phyloP scores from a whole-genome alignment of 108 stramenopile genomes.

The Phaeodactylum tricornutum region DNA sequence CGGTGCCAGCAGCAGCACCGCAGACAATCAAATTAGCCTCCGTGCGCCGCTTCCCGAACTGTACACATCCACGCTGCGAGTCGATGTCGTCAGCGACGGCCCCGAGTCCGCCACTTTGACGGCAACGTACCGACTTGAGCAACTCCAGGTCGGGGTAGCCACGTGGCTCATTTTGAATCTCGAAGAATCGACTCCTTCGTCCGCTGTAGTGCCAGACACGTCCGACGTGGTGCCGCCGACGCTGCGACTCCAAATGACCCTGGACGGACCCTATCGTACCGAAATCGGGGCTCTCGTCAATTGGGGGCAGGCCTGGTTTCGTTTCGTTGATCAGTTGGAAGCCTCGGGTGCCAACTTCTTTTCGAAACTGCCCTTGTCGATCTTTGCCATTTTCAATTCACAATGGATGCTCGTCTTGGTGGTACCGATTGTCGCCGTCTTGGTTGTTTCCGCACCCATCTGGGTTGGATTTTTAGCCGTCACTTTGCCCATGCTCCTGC shows the following conservation, averaged over 20 bases:
- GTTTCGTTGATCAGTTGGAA: conserved; percentile 39
- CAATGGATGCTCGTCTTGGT: conserved; percentile 44
- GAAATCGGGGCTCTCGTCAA: conserved; percentile 56
- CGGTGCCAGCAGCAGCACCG: not conserved
- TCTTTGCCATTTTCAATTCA: conserved; percentile 12
- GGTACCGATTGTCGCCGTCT: conserved; percentile 40
- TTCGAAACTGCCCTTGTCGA: conserved; percentile 11
- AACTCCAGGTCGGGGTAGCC: conserved; percentile 43
- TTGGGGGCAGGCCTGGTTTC: conserved; percentile 49
- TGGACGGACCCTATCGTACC: conserved; percentile 63
- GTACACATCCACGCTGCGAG: conserved; percentile 28
- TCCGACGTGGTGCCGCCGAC: conserved; percentile 41
- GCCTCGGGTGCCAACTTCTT: too few species aligned
- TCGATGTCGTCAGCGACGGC: conserved; percentile 33
- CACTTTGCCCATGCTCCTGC: conserved; percentile 69
- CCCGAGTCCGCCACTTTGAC: conserved; percentile 1
- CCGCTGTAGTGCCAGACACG: not conserved
- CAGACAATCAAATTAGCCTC: conserved; percentile 15
- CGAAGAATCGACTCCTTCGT: not conserved
- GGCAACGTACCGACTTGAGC: conserved; percentile 12
- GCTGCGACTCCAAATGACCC: conserved; percentile 50
- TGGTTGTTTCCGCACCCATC: conserved; percentile 43
- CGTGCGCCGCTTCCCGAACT: conserved; percentile 33
- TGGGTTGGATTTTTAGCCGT: conserved; percentile 38
- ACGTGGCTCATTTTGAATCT: conserved; percentile 73